Percentiles rank a stretch among this genome's conserved stretches.
These are phyloP conservation scores for Ogataea degrootiae DNA, from an alignment of 805 yeast genomes.

Conservation along the genomic window DNA sequence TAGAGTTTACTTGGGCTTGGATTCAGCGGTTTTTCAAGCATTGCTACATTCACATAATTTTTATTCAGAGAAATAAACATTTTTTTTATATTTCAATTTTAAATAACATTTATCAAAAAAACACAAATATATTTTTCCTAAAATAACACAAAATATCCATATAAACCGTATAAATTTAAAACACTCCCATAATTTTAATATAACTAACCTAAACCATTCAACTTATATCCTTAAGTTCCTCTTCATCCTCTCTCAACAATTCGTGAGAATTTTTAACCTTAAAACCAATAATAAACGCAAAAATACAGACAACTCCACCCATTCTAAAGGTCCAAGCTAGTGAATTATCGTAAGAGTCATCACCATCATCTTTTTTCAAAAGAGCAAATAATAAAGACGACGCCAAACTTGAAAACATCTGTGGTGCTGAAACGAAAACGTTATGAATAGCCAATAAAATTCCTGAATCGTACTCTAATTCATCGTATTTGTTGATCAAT, in stretches of 20 bases:
- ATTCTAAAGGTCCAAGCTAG: constrained; percentile 55
- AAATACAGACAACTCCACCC: constrained; percentile 47
- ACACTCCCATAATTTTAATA: not conserved
- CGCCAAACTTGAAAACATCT: constrained; percentile 45
- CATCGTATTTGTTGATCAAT: constrained; percentile 29
- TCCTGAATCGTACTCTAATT: constrained; percentile 52
- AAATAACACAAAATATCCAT: not conserved
- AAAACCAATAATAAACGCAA: constrained; percentile 40
- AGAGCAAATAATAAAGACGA: constrained; percentile 42
- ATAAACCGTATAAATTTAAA: not conserved
- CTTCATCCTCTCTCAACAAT: constrained; percentile 31
- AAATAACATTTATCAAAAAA: no score
- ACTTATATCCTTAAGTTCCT: constrained; percentile 3
- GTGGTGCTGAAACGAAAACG: constrained; percentile 55
- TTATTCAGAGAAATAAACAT: no score
- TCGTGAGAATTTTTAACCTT: constrained; percentile 38
- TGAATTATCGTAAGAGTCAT: constrained; percentile 33
- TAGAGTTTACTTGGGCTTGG: no score
- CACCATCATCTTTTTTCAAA: constrained; percentile 26
- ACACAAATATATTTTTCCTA: not conserved
- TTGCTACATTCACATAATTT: no score
- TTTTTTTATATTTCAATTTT: no score
- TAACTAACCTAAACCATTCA: not conserved
- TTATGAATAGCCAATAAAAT: constrained; percentile 53
- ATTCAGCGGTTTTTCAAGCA: no score